Percentiles rank a stretch among this genome's conserved stretches.
Evolutionary conservation across 805 yeast species (phyloP).

Genomic region (Vanderwaltozyma tropicalis): DNA sequence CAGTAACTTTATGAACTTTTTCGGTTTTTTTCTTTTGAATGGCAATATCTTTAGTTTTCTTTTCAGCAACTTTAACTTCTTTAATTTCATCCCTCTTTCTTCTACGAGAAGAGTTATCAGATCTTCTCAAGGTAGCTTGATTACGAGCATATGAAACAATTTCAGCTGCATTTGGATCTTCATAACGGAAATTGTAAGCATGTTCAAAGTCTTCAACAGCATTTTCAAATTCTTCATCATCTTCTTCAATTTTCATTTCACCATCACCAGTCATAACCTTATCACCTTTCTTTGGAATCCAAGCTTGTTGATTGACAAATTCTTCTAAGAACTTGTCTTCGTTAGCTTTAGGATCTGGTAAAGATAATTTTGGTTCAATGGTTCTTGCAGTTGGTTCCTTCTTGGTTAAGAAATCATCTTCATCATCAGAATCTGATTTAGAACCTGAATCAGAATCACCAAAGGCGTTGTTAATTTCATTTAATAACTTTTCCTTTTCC

Average conservation of each 20-base stretch:
- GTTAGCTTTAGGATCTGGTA: conserved; percentile 59
- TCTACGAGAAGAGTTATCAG: conserved; percentile 63
- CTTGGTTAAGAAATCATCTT: conserved; percentile 47
- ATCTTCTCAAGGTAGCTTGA: conserved; percentile 84
- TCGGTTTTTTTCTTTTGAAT: conserved; percentile 61
- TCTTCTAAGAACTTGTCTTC: conserved; percentile 63
- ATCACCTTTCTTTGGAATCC: conserved; percentile 73
- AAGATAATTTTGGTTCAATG: conserved; percentile 16
- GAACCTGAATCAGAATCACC: conserved; percentile 37
- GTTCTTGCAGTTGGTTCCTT: conserved; percentile 31
- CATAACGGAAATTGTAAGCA: conserved; percentile 91
- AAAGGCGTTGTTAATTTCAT: conserved; percentile 67
- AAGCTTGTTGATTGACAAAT: conserved; percentile 68
- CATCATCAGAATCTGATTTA: conserved; percentile 33
- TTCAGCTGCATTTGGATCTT: conserved; percentile 83
- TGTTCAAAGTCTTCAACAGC: conserved; percentile 86
- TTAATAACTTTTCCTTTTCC: conserved; percentile 60
- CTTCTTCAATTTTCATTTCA: conserved; percentile 40
- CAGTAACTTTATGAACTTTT: conserved; percentile 69
- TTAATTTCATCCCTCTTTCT: conserved; percentile 66
- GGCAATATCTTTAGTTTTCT: conserved; percentile 46
- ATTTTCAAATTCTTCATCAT: conserved; percentile 81
- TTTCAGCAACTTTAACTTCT: conserved; percentile 42
- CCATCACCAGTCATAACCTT: conserved; percentile 41
- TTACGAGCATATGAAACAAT: conserved; percentile 90